A percentile compares a stretch with the other conserved stretches of the same genome.
Conservation (phyloP, 257 asterid genomes). For the Leonotis leonurus region DNA sequence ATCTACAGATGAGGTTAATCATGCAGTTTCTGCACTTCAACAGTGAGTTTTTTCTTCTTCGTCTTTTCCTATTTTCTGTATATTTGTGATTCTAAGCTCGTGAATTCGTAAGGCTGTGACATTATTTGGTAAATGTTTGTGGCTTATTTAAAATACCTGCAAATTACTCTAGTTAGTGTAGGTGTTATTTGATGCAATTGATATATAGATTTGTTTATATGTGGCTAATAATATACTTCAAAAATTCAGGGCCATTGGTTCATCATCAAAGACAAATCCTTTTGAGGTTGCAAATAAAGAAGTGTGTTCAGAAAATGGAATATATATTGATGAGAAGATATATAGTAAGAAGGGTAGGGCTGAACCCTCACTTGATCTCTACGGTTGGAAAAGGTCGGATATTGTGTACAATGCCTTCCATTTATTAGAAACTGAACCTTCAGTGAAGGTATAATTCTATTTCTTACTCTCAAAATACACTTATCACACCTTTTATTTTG, state of each 20-base stretch:
- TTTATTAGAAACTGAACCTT: conserved; percentile 54
- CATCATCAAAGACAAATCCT: conserved; percentile 14
- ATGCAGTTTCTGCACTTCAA: conserved; percentile 64
- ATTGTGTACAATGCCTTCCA: conserved; percentile 50
- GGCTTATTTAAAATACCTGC: no score
- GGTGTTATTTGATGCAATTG: no score
- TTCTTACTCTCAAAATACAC: no score
- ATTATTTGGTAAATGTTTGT: no score
- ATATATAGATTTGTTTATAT: no score
- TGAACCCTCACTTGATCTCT: conserved; percentile 39
- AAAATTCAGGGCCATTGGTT: conserved; percentile 36
- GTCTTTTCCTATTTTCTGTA: neutral
- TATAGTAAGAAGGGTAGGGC: conserved; percentile 37
- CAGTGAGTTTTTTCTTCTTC: conserved; percentile 31
- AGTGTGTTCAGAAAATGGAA: no score
- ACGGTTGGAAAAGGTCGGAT: conserved; percentile 28
- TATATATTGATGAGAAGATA: neutral
- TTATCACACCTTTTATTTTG: no score
- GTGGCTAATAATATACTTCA: no score
- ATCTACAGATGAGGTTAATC: conserved; percentile 49
- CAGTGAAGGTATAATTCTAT: conserved; percentile 58
- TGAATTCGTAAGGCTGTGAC: no score
- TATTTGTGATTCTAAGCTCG: no score
- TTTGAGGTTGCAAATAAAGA: neutral
- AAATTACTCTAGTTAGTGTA: no score